Evolutionary conservation across 1,284 basidiomycete genomes (phyloP).

Genomic region (Cystobasidium pallidum): DNA sequence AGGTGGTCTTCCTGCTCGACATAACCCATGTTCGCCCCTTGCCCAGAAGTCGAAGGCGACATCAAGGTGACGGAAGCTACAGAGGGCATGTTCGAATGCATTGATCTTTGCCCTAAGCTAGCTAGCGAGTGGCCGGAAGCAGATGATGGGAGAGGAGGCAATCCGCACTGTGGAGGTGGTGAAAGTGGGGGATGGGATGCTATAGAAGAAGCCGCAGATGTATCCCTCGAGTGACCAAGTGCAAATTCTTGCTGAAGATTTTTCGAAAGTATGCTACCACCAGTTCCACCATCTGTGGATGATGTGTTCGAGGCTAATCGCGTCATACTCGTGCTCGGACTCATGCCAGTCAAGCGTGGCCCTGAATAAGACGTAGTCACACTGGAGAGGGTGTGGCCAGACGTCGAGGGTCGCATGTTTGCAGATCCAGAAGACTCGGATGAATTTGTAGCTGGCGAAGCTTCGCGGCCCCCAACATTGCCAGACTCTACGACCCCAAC

Average conservation of each 20-base stretch:
- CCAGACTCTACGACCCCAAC: background rate
- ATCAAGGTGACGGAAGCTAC: conserved; percentile 10
- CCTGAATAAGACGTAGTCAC: conserved; percentile 3
- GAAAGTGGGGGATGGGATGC: conserved; percentile 30
- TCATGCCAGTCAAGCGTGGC: background rate
- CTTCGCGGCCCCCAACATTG: background rate
- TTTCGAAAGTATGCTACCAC: background rate
- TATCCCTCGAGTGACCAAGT: conserved; percentile 10
- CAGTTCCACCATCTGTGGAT: background rate
- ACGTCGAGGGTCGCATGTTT: conserved; percentile 12
- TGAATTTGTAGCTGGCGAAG: background rate
- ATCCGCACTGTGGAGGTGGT: conserved; percentile 24
- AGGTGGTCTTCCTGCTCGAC: background rate
- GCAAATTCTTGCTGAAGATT: background rate
- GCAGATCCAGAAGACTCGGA: conserved; percentile 11
- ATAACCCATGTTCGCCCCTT: background rate
- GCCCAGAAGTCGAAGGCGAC: background rate
- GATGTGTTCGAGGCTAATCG: conserved; percentile 4
- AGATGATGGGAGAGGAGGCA: conserved; percentile 34
- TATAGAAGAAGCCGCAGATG: conserved; percentile 11
- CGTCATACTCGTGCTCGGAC: conserved; percentile 1
- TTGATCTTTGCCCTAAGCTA: background rate
- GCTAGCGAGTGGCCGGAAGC: conserved; percentile 31
- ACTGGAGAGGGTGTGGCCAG: conserved; percentile 11
- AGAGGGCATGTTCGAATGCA: conserved; percentile 1